phyloP scores from a whole-genome alignment of 1,284 basidiomycete species.

The Boletellus deceptivus region DNA sequence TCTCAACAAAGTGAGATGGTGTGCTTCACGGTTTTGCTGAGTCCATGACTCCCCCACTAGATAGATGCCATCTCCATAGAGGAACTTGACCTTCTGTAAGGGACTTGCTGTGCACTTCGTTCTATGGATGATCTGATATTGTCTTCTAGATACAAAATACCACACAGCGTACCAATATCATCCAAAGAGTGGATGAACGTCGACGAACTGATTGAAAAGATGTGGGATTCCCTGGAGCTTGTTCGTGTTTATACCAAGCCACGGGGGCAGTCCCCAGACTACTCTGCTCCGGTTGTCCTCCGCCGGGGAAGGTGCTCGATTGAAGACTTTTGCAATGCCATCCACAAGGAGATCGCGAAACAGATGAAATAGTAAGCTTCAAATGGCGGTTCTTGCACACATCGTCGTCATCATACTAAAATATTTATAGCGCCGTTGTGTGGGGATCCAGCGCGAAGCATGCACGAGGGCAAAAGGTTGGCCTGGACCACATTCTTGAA shows the following conservation, averaged over 20 bases:
- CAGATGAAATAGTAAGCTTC: conserved; percentile 83
- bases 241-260: conserved; percentile 97
- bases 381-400: background rate
- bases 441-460: conserved; percentile 97
- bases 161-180: conserved; percentile 92
- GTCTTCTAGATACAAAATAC: conserved; percentile 75
- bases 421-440: conserved; percentile 72
- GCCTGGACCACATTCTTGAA: conserved; percentile 84
- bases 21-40: background rate
- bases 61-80: conserved; percentile 99
- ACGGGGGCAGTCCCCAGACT: conserved; percentile 88
- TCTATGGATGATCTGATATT: conserved; percentile 15
- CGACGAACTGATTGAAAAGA: conserved; percentile 89
- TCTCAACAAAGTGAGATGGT: conserved; percentile 63
- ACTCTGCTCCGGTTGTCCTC: conserved; percentile 78
- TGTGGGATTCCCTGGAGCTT: conserved; percentile 89
- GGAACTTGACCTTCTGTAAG: conserved; percentile 91
- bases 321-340: conserved; percentile 89
- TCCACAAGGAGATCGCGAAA: conserved; percentile 91
- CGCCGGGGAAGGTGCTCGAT: conserved; percentile 72
- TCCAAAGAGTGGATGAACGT: conserved; percentile 95
- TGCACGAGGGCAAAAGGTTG: conserved; percentile 93
- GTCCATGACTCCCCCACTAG: conserved; percentile 44
- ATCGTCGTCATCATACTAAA: conserved; percentile 8
- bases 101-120: conserved; percentile 3